Conservation (phyloP, 2,329 filamentous ascomycete genomes). For the Calonectria crousiana region DNA sequence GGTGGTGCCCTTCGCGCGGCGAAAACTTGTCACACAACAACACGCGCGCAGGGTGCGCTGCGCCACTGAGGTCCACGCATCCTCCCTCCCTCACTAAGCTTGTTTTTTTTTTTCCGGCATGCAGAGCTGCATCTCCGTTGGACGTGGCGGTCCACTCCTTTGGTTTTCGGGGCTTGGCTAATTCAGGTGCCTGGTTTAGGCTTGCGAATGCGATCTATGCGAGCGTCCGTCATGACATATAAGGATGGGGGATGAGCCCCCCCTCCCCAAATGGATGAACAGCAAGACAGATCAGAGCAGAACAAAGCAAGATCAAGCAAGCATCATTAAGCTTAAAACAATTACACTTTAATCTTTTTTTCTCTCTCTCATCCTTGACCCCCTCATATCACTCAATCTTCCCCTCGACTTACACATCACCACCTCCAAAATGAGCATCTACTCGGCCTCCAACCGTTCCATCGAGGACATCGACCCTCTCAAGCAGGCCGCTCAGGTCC, state of each 20-base stretch:
- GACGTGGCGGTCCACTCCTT: slow-evolving; percentile 15
- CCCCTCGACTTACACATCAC: background rate
- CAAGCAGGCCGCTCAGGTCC: slow-evolving; percentile 38
- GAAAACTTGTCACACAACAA: background rate
- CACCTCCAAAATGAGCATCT: slow-evolving; percentile 33
- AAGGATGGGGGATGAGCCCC: slow-evolving; percentile 21
- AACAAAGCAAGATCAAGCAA: background rate
- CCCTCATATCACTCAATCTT: background rate
- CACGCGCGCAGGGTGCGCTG: slow-evolving; percentile 16
- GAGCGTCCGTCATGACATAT: slow-evolving; percentile 23
- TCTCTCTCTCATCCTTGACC: background rate
- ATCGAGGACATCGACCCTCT: slow-evolving; percentile 36
- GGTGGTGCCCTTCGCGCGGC: background rate
- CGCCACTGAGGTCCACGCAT: slow-evolving; percentile 34
- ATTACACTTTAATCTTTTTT: background rate
- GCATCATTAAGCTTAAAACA: slow-evolving; percentile 16
- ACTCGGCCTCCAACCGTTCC: slow-evolving; percentile 29
- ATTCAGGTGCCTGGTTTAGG: background rate
- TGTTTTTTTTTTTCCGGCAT: background rate
- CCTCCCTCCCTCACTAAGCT: background rate
- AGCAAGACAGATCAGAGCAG: background rate
- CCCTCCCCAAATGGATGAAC: background rate
- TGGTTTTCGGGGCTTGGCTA: slow-evolving; percentile 8
- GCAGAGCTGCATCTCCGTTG: slow-evolving; percentile 3
- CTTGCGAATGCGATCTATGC: background rate